Evolutionary conservation across 331 rosid genomes (phyloP).

Genomic region (Stylosanthes scabra): DNA sequence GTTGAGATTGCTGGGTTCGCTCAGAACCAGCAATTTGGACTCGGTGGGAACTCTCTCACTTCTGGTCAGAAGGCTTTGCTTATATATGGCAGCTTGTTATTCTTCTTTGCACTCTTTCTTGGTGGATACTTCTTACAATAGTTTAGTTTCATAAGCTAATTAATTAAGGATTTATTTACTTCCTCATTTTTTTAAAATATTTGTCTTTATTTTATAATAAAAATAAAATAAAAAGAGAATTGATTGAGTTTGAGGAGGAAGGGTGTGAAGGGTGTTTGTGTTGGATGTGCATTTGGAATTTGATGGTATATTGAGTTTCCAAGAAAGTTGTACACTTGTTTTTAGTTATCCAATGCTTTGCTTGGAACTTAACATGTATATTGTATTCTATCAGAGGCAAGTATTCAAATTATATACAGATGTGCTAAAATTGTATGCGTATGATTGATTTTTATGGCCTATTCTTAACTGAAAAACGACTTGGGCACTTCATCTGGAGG

Average conservation of each 20-base stretch:
- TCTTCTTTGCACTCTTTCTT: constrained; percentile 79
- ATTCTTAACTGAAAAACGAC: background rate
- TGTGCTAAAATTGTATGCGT: background rate
- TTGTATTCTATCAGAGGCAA: constrained; percentile 6
- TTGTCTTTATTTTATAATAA: background rate
- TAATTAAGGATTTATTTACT: too few species aligned
- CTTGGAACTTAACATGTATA: constrained; percentile 2
- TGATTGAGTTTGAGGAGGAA: background rate
- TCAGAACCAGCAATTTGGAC: constrained; percentile 92
- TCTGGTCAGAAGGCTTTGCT: constrained; percentile 90
- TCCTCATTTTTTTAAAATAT: background rate
- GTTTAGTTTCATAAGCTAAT: constrained; percentile 11
- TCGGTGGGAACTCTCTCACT: constrained; percentile 88
- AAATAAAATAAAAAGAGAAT: too few species aligned
- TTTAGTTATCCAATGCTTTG: constrained; percentile 15
- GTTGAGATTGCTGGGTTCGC: constrained; percentile 98
- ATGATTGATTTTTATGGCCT: background rate
- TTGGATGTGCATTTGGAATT: background rate
- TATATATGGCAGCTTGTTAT: constrained; percentile 74
- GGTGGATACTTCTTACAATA: constrained; percentile 92
- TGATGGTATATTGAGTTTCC: background rate
- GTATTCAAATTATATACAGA: background rate
- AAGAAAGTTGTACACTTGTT: background rate
- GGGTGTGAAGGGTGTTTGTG: background rate
- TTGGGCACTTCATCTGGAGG: background rate